A percentile compares a stretch with the other conserved stretches of the same genome.
phyloP scores from a whole-genome alignment of 495 filamentous ascomycete species.

The Penicillium waksmanii region DNA sequence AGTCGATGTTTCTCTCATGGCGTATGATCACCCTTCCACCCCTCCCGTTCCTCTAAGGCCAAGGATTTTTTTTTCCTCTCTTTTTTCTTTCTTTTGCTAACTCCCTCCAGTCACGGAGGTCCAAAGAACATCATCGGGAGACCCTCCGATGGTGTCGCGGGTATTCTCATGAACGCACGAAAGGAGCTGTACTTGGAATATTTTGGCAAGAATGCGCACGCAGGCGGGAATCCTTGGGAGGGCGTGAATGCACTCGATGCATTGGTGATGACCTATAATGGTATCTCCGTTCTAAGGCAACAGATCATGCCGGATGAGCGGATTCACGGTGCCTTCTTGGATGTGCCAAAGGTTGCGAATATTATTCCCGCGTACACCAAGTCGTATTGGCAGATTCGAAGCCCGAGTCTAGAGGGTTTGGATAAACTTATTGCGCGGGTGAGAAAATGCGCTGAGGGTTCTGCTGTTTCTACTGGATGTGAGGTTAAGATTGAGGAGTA shows the following conservation, averaged over 20 bases:
- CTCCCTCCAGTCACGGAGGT: conserved; percentile 4
- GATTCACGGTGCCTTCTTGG: conserved; percentile 42
- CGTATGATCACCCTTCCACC: conserved; percentile 2
- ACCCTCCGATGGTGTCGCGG: conserved; percentile 11
- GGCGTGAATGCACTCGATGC: conserved; percentile 23
- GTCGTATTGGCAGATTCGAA: conserved; percentile 43
- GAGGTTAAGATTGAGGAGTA: conserved; percentile 42
- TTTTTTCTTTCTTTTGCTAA: neutral
- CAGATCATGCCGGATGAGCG: conserved; percentile 16
- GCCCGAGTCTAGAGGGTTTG: conserved; percentile 36
- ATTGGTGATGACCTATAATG: conserved; percentile 15
- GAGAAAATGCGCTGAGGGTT: conserved; percentile 53
- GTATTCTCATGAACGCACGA: conserved; percentile 16
- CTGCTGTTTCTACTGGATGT: conserved; percentile 56
- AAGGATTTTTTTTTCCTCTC: neutral
- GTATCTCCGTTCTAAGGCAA: conserved; percentile 15
- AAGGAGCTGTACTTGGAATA: conserved; percentile 14
- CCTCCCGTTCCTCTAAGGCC: no score
- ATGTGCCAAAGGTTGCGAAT: conserved; percentile 55
- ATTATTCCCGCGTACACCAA: conserved; percentile 58
- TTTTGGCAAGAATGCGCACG: conserved; percentile 20
- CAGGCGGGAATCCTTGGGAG: conserved; percentile 16
- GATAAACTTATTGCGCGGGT: conserved; percentile 49
- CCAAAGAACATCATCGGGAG: conserved; percentile 11
- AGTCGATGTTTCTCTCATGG: conserved; percentile 20